Percentiles rank a stretch among this genome's conserved stretches.
These are phyloP conservation scores for Aphanomyces euteiches DNA, from an alignment of 352 stramenopile genomes.

Conservation along the genomic window DNA sequence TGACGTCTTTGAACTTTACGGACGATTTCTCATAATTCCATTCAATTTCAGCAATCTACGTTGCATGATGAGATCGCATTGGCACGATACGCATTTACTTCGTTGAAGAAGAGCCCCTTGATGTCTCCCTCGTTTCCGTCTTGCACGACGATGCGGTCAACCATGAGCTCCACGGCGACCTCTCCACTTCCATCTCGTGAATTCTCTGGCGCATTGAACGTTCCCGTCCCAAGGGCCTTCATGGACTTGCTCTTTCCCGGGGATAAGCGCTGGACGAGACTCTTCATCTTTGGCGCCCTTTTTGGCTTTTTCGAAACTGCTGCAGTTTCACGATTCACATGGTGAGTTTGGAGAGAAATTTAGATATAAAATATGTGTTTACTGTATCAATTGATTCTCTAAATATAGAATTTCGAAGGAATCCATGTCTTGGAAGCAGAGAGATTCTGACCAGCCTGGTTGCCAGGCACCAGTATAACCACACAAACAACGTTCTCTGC, in stretches of 20 bases:
- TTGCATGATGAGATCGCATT: too few relatives aligned
- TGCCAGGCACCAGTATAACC: too few relatives aligned
- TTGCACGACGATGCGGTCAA: constrained; percentile 9
- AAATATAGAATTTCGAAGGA: too few relatives aligned
- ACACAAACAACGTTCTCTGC: too few relatives aligned
- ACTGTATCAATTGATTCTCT: too few relatives aligned
- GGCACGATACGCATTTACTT: not conserved
- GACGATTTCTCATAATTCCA: constrained; percentile 1
- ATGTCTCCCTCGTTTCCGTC: not conserved
- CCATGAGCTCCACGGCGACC: not conserved
- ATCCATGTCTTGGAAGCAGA: too few relatives aligned
- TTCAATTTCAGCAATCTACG: constrained; percentile 3
- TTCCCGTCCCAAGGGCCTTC: not conserved
- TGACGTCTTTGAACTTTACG: not conserved
- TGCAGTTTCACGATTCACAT: too few relatives aligned
- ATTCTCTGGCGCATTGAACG: not conserved
- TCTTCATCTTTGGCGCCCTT: constrained; percentile 1
- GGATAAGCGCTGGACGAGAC: constrained; percentile 3
- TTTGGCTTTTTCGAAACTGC: too few relatives aligned
- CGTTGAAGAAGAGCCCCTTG: constrained; percentile 1
- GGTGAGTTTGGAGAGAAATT: too few relatives aligned
- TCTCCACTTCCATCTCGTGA: not conserved
- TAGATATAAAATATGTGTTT: too few relatives aligned
- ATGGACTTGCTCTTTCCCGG: not conserved
- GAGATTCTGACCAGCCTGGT: too few relatives aligned